Percentiles rank a stretch among this genome's conserved stretches.
phyloP scores from a whole-genome alignment of 2,329 filamentous ascomycete genomes.

The Xylaria sp. region DNA sequence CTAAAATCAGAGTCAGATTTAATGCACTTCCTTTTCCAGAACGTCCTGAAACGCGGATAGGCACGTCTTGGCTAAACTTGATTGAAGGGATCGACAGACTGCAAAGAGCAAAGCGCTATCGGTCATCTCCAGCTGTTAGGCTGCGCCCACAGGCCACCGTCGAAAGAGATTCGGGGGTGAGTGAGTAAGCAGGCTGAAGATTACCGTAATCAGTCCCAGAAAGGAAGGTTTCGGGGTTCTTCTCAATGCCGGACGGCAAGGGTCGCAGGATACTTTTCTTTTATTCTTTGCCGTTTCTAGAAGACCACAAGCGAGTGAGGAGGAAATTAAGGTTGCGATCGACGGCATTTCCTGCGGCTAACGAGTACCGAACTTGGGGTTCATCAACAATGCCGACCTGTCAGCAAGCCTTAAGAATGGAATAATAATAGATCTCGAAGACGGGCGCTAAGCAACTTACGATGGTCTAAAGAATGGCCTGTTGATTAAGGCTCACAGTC shows the following conservation, averaged over 20 bases:
- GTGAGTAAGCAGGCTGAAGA: constrained; percentile 30
- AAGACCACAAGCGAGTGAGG: constrained; percentile 4
- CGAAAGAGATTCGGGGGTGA: constrained; percentile 11
- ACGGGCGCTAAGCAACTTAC: neutral
- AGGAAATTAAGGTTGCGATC: constrained; percentile 30
- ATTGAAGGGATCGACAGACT: constrained; percentile 29
- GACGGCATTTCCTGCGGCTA: constrained; percentile 18
- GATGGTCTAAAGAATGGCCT: neutral
- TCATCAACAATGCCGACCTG: constrained; percentile 17
- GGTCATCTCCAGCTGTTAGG: constrained; percentile 31
- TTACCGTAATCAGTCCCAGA: constrained; percentile 29
- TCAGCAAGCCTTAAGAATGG: constrained; percentile 19
- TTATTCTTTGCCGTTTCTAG: constrained; percentile 27
- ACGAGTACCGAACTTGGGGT: constrained; percentile 24
- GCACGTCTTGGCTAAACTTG: constrained; percentile 21
- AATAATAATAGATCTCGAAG: constrained; percentile 23
- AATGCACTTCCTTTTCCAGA: constrained; percentile 38
- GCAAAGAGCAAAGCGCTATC: constrained; percentile 31
- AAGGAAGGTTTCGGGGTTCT: constrained; percentile 26
- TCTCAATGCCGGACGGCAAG: constrained; percentile 9
- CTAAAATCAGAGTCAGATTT: constrained; percentile 29
- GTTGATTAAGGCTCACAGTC: neutral
- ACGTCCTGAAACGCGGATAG: constrained; percentile 36
- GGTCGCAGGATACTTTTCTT: neutral
- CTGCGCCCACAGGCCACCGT: constrained; percentile 2